Conservation (phyloP, 441 rosid species). For the Viola pubescens region DNA sequence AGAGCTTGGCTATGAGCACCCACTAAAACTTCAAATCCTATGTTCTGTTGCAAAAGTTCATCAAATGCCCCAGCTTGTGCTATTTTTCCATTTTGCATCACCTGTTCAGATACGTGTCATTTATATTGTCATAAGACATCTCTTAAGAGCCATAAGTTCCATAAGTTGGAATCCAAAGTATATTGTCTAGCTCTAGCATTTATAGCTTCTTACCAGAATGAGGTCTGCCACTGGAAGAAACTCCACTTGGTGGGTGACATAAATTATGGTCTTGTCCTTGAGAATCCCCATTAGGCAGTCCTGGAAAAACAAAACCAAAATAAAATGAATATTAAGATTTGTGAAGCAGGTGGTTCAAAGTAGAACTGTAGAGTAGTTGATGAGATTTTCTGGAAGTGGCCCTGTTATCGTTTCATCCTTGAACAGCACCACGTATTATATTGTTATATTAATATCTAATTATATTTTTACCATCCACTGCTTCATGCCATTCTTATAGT, state of each 20-base stretch:
- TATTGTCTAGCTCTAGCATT: background rate
- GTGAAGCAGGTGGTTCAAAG: background rate
- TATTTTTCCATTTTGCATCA: conserved; percentile 90
- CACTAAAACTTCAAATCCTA: conserved; percentile 82
- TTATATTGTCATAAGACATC: background rate
- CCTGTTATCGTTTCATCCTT: no score
- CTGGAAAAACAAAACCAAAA: conserved; percentile 24
- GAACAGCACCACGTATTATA: no score
- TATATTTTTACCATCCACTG: no score
- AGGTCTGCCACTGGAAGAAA: conserved; percentile 96
- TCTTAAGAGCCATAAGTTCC: background rate
- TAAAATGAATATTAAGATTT: background rate
- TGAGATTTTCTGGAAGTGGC: no score
- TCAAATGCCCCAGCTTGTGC: conserved; percentile 81
- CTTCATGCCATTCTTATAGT: no score
- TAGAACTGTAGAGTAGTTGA: background rate
- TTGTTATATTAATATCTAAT: no score
- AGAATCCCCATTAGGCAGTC: conserved; percentile 92
- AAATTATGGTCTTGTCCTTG: conserved; percentile 70
- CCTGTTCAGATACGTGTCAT: conserved; percentile 37
- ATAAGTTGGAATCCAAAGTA: background rate
- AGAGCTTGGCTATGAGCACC: conserved; percentile 90
- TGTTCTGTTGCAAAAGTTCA: conserved; percentile 65
- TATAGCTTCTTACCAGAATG: conserved; percentile 62
- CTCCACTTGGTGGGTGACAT: conserved; percentile 98